A percentile compares a stretch with the other conserved stretches of the same genome.
Evolutionary conservation across 2,329 filamentous ascomycete genomes (phyloP).

Genomic region (Arthrocladium fulminans): DNA sequence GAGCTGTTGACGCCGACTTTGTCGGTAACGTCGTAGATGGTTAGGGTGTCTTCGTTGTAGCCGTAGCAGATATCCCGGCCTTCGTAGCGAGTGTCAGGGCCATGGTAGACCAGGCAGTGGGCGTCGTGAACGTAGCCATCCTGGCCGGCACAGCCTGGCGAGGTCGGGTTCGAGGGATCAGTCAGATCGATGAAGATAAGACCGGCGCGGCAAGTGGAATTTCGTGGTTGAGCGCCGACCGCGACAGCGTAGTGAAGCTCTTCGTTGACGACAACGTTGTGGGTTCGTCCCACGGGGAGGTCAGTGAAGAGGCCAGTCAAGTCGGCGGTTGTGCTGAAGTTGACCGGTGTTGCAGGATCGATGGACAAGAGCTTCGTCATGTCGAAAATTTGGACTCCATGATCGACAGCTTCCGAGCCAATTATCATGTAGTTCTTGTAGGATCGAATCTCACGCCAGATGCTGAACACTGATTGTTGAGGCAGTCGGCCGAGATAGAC

Average conservation of each 20-base stretch:
- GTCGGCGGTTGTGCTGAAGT: slow-evolving; percentile 36
- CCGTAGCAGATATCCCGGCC: slow-evolving; percentile 49
- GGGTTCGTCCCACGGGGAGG: slow-evolving; percentile 40
- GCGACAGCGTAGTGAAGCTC: slow-evolving; percentile 43
- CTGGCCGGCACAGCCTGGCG: slow-evolving; percentile 45
- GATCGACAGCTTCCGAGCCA: slow-evolving; percentile 39
- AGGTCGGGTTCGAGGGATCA: slow-evolving; percentile 45
- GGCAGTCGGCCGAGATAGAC: slow-evolving; percentile 41
- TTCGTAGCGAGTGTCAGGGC: slow-evolving; percentile 41
- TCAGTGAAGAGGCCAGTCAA: slow-evolving; percentile 35
- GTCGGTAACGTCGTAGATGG: slow-evolving; percentile 16
- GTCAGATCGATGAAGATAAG: slow-evolving; percentile 52
- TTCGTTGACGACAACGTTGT: slow-evolving; percentile 47
- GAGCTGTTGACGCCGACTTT: slow-evolving; percentile 21
- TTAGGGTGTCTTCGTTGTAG: slow-evolving; percentile 39
- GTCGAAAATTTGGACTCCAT: slow-evolving; percentile 56
- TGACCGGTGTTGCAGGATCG: slow-evolving; percentile 34
- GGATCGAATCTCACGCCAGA: slow-evolving; percentile 33
- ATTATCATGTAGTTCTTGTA: slow-evolving; percentile 35
- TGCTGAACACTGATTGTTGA: slow-evolving; percentile 30
- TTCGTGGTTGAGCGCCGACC: slow-evolving; percentile 34
- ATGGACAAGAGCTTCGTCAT: slow-evolving; percentile 49
- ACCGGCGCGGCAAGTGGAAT: slow-evolving; percentile 42
- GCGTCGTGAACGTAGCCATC: slow-evolving; percentile 56
- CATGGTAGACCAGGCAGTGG: slow-evolving; percentile 49